Conservation (phyloP, 2,329 filamentous ascomycete genomes). For the Stemphylium lycopersici region DNA sequence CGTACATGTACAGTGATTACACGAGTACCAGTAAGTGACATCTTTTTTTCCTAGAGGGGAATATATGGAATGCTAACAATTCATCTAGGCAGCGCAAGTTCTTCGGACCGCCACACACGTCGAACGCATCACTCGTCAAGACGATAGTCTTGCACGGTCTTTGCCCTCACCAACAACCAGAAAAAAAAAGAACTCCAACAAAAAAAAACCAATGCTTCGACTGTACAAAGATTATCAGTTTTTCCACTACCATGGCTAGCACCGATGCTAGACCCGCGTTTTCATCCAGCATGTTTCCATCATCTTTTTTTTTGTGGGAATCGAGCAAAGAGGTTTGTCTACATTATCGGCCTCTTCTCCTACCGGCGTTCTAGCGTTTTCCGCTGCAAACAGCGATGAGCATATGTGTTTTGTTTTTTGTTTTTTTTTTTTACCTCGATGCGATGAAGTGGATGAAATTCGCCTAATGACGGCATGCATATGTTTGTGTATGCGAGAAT, state of each 20-base stretch:
- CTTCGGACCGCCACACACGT: constrained; percentile 50
- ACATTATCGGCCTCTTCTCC: neutral
- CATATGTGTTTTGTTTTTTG: too few relatives aligned
- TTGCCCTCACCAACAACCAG: neutral
- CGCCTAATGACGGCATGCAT: too few relatives aligned
- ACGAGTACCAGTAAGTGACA: constrained; percentile 56
- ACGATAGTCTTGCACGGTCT: constrained; percentile 12
- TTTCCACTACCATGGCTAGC: neutral
- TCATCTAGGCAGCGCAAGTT: constrained; percentile 52
- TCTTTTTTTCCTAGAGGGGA: neutral
- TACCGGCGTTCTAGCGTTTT: too few relatives aligned
- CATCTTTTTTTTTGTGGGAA: neutral
- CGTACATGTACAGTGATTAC: constrained; percentile 54
- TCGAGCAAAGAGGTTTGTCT: neutral
- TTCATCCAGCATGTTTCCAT: neutral
- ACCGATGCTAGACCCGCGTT: neutral
- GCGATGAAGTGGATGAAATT: too few relatives aligned
- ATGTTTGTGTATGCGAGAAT: too few relatives aligned
- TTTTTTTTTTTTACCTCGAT: too few relatives aligned
- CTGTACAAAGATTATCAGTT: constrained; percentile 1
- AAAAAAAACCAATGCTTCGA: neutral
- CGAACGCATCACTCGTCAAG: constrained; percentile 47
- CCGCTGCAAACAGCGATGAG: too few relatives aligned
- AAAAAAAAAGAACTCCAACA: too few relatives aligned
- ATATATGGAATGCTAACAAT: constrained; percentile 24